Evolutionary conservation across 1,284 basidiomycete species (phyloP).

Genomic region (Leccinum subatratum): DNA sequence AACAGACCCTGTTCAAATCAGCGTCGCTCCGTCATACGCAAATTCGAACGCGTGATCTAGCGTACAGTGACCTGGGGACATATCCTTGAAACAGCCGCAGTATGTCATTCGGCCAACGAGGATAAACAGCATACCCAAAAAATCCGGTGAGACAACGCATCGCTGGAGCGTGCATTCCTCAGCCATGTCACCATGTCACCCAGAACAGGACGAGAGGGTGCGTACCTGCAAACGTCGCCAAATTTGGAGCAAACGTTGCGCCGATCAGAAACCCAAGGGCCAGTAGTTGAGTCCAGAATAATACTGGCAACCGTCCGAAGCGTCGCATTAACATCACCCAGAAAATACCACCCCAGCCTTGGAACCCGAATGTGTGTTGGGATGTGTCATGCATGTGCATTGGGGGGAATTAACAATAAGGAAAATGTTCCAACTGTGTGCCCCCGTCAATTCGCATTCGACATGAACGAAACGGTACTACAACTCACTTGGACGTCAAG

Average conservation of each 20-base stretch:
- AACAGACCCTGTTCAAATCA: constrained; percentile 49
- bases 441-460: background rate
- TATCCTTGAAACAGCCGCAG: constrained; percentile 37
- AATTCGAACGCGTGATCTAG: background rate
- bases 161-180: constrained; percentile 33
- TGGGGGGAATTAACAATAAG: constrained; percentile 37
- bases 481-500: constrained; percentile 46
- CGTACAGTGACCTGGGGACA: constrained; percentile 64
- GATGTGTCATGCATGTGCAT: background rate
- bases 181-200: background rate
- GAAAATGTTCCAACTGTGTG: constrained; percentile 53
- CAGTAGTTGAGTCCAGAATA: constrained; percentile 57
- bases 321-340: constrained; percentile 53
- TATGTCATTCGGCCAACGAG: constrained; percentile 8
- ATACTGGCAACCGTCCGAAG: constrained; percentile 52
- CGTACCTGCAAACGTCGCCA: constrained; percentile 45
- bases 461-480: background rate
- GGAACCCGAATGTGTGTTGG: constrained; percentile 6
- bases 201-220: background rate
- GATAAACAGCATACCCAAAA: constrained; percentile 48
- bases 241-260: constrained; percentile 49
- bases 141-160: constrained; percentile 70
- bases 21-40: background rate
- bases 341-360: constrained; percentile 54
- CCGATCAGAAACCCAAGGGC: constrained; percentile 47